phyloP scores from a whole-genome alignment of 2,329 filamentous ascomycete genomes.

The Golovinomyces cichoracearum region DNA sequence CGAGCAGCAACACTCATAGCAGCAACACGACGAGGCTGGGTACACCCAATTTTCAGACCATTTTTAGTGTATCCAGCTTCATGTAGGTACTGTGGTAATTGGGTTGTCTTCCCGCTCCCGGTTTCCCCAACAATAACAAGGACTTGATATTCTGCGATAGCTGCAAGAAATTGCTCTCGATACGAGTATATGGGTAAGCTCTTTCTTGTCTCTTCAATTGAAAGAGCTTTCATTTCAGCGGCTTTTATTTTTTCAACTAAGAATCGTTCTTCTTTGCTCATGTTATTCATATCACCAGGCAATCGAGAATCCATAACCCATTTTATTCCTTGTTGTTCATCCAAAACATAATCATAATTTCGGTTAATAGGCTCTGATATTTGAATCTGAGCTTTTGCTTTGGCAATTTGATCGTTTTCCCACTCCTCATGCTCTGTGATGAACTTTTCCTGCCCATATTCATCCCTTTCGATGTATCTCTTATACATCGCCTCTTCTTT shows the following conservation, averaged over 20 bases:
- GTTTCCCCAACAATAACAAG: slow-evolving; percentile 88
- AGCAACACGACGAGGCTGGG: slow-evolving; percentile 79
- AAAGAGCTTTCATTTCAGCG: slow-evolving; percentile 64
- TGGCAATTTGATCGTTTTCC: slow-evolving; percentile 70
- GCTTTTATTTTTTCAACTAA: slow-evolving; percentile 62
- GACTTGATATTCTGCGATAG: slow-evolving; percentile 62
- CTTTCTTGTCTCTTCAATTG: slow-evolving; percentile 77
- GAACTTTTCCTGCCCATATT: slow-evolving; percentile 67
- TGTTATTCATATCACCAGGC: slow-evolving; percentile 40
- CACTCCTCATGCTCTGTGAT: slow-evolving; percentile 89
- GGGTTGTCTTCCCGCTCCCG: slow-evolving; percentile 84
- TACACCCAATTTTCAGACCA: slow-evolving; percentile 70
- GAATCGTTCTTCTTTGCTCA: slow-evolving; percentile 55
- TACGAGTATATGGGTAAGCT: slow-evolving; percentile 76
- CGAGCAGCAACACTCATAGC: slow-evolving; percentile 94
- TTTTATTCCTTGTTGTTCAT: slow-evolving; percentile 66
- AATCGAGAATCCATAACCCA: slow-evolving; percentile 53
- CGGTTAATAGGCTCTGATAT: slow-evolving; percentile 48
- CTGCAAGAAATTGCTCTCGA: slow-evolving; percentile 61
- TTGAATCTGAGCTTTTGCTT: slow-evolving; percentile 66
- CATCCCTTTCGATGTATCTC: slow-evolving; percentile 66
- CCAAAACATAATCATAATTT: slow-evolving; percentile 81
- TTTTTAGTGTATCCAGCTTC: slow-evolving; percentile 73
- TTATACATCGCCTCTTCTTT: slow-evolving; percentile 81
- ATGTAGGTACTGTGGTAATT: slow-evolving; percentile 77